Evolutionary conservation across 257 asterid genomes (phyloP).

Genomic region (Penstemon davidsonii): DNA sequence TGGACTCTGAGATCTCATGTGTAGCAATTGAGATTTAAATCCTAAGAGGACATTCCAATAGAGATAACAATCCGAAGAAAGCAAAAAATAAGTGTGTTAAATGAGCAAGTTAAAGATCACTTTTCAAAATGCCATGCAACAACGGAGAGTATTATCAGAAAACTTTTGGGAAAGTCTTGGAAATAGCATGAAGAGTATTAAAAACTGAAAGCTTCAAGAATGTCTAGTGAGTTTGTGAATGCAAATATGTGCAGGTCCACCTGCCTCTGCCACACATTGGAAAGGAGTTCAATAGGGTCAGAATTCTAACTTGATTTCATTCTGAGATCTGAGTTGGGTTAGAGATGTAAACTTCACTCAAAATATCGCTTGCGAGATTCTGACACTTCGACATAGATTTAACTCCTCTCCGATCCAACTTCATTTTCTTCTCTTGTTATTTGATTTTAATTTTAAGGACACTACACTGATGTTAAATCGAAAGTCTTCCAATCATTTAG

Average conservation of each 20-base stretch:
- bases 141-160: too few species aligned
- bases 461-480: not conserved
- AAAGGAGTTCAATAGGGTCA: slow-evolving; percentile 4
- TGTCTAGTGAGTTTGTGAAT: not conserved
- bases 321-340: slow-evolving; percentile 10
- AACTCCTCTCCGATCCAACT: slow-evolving; percentile 13
- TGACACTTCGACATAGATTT: slow-evolving; percentile 12
- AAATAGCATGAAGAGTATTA: not conserved
- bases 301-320: slow-evolving; percentile 1
- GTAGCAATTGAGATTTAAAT: too few species aligned
- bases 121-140: not conserved
- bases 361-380: not conserved
- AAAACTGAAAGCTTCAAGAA: not conserved
- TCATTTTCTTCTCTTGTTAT: not conserved
- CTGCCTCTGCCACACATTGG: not conserved
- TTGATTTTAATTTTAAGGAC: not conserved
- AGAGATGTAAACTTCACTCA: not conserved
- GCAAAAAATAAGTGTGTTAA: not conserved
- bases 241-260: not conserved
- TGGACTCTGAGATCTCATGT: too few species aligned
- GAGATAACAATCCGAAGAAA: not conserved
- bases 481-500: not conserved
- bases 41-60: not conserved
- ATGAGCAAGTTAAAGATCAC: not conserved
- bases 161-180: too few species aligned